A percentile compares a stretch with the other conserved stretches of the same genome.
These are phyloP conservation scores for Canariomyces notabilis DNA, from an alignment of 2,329 filamentous ascomycete genomes.

Conservation along the genomic window DNA sequence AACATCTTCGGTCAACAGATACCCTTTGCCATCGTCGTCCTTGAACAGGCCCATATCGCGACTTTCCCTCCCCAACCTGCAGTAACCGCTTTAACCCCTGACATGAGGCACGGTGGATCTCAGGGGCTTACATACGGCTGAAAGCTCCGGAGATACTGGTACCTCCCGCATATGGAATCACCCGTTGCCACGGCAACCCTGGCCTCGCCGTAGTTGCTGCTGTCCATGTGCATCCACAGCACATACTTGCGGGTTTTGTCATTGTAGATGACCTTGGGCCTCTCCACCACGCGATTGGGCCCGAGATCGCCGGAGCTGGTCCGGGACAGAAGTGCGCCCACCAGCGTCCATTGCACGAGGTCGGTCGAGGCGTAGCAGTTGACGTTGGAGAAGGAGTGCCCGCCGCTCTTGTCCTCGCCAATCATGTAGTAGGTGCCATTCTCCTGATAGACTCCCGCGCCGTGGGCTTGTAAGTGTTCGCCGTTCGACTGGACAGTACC, in stretches of 20 bases:
- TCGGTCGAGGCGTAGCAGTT: conserved; percentile 63
- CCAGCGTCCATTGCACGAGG: conserved; percentile 60
- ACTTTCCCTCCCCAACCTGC: conserved; percentile 35
- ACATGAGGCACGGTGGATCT: conserved; percentile 1
- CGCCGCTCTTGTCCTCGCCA: conserved; percentile 64
- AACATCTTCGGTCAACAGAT: conserved; percentile 60
- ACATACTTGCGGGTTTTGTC: conserved; percentile 59
- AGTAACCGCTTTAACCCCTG: conserved; percentile 9
- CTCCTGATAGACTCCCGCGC: conserved; percentile 55
- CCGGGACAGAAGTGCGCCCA: conserved; percentile 52
- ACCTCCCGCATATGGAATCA: conserved; percentile 54
- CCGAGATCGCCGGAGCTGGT: conserved; percentile 53
- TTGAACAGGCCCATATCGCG: conserved; percentile 58
- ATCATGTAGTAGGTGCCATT: conserved; percentile 59
- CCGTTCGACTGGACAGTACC: conserved; percentile 39
- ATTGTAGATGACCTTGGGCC: conserved; percentile 66
- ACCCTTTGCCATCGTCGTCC: conserved; percentile 56
- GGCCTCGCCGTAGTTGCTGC: conserved; percentile 55
- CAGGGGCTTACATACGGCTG: conserved; percentile 17
- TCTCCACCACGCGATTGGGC: conserved; percentile 57
- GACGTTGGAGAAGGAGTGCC: conserved; percentile 56
- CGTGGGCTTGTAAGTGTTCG: conserved; percentile 61
- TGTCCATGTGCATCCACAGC: conserved; percentile 66
- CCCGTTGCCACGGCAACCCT: conserved; percentile 60
- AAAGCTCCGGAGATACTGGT: conserved; percentile 36